A percentile compares a stretch with the other conserved stretches of the same genome.
Evolutionary conservation across 2,329 filamentous ascomycete species (phyloP).

Genomic region (Colletotrichum sp.): DNA sequence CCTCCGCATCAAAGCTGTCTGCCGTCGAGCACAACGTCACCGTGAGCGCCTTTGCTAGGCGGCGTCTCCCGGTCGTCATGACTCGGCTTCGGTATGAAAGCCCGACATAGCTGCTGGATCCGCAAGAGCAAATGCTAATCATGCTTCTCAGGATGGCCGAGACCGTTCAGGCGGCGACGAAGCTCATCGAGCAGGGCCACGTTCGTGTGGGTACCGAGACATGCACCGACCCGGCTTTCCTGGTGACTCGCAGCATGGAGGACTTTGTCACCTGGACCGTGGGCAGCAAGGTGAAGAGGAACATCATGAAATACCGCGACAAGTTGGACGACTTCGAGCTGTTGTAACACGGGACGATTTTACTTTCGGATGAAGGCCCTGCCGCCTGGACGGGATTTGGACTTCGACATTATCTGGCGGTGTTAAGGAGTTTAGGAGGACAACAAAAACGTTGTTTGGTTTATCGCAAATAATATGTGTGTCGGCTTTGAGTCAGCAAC

Average conservation of each 20-base stretch:
- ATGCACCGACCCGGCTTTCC: conserved; percentile 85
- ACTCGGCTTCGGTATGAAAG: conserved; percentile 66
- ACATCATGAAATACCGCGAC: conserved; percentile 93
- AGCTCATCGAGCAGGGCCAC: conserved; percentile 93
- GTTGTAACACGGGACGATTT: conserved; percentile 54
- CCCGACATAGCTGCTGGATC: neutral
- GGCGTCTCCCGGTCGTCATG: conserved; percentile 89
- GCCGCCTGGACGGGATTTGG: conserved; percentile 1
- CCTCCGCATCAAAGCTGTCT: conserved; percentile 76
- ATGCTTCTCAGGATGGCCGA: conserved; percentile 73
- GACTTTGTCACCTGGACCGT: conserved; percentile 98
- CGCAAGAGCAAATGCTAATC: neutral
- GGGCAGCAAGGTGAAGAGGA: conserved; percentile 95
- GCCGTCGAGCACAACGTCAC: conserved; percentile 89
- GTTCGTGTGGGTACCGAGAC: conserved; percentile 91
- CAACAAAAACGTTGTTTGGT: neutral
- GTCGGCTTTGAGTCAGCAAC: neutral
- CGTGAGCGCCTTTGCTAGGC: conserved; percentile 85
- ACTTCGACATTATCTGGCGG: conserved; percentile 1
- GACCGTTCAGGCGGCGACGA: conserved; percentile 82
- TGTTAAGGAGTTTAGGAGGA: conserved; percentile 15
- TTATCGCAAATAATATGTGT: neutral
- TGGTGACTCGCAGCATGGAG: conserved; percentile 89
- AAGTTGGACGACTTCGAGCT: conserved; percentile 96
- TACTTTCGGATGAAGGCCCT: conserved; percentile 11